A percentile compares a stretch with the other conserved stretches of the same genome.
Evolutionary conservation across 1,284 basidiomycete species (phyloP).

Genomic region (Papiliotrema nemorosa): DNA sequence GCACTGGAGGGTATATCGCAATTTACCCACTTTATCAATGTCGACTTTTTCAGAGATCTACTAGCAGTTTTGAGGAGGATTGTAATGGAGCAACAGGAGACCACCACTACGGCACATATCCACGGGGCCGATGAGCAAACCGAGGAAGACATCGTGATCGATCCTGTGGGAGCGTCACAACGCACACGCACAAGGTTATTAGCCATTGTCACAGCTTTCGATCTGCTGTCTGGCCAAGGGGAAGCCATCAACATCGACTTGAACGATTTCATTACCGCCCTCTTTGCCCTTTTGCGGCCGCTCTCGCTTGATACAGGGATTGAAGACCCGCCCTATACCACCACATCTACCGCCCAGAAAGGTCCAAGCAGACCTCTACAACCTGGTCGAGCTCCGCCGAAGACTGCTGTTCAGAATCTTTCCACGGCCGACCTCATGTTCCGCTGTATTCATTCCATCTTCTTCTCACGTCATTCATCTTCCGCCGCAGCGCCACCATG

Average conservation of each 20-base stretch:
- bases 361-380: conserved; percentile 15
- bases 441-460: conserved; percentile 72
- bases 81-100: conserved; percentile 55
- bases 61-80: conserved; percentile 80
- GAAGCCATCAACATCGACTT: conserved; percentile 96
- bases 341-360: conserved; percentile 3
- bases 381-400: conserved; percentile 22
- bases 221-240: conserved; percentile 94
- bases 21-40: conserved; percentile 94
- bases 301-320: conserved; percentile 53
- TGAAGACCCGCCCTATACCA: conserved; percentile 48
- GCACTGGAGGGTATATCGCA: conserved; percentile 88
- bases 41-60: conserved; percentile 98
- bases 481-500: conserved; percentile 61
- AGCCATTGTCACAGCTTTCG: conserved; percentile 93
- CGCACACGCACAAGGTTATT: conserved; percentile 66
- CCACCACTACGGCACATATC: conserved; percentile 22
- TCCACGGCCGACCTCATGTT: conserved; percentile 68
- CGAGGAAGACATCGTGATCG: conserved; percentile 38
- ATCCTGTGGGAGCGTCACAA: conserved; percentile 34
- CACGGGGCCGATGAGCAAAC: conserved; percentile 49
- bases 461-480: conserved; percentile 62
- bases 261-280: conserved; percentile 71
- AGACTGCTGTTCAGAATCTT: conserved; percentile 22
- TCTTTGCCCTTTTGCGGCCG: conserved; percentile 52